These are phyloP conservation scores for Elaeagnus macrophylla DNA, from an alignment of 306 rosid species.

Conservation along the genomic window DNA sequence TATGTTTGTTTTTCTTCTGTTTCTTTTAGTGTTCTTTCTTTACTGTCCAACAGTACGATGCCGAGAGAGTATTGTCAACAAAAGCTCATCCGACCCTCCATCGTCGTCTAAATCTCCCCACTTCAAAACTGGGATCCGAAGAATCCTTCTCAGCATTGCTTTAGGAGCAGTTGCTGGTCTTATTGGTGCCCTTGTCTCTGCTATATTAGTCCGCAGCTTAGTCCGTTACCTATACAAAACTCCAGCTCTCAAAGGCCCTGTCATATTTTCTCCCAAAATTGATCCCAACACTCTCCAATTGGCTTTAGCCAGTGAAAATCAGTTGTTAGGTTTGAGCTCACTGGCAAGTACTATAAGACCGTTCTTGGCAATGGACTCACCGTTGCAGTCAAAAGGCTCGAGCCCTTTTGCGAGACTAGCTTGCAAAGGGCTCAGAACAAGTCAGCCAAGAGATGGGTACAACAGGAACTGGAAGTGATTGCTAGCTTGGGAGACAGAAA, in stretches of 20 bases:
- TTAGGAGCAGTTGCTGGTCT: conserved; percentile 64
- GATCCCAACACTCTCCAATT: conserved; percentile 69
- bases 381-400: conserved; percentile 75
- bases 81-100: conserved; percentile 40
- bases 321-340: conserved; percentile 68
- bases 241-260: conserved; percentile 92
- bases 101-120: conserved; percentile 26
- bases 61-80: conserved; percentile 42
- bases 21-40: conserved; percentile 33
- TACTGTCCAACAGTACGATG: conserved; percentile 34
- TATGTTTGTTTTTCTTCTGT: conserved; percentile 25
- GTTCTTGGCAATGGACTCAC: conserved; percentile 86
- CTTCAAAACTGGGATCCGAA: conserved; percentile 34
- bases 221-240: conserved; percentile 60
- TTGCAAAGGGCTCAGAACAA: conserved; percentile 42
- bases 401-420: conserved; percentile 32
- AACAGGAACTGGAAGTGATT: conserved; percentile 71
- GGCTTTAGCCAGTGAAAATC: conserved; percentile 62
- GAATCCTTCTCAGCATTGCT: conserved; percentile 51
- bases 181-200: conserved; percentile 50
- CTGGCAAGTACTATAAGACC: conserved; percentile 79
- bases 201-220: conserved; percentile 57
- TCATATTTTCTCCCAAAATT: conserved; percentile 77
- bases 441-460: conserved; percentile 64
- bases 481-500: conserved; percentile 73